These are phyloP conservation scores for Cetraspora pellucida DNA, from an alignment of 192 early-diverging fungal genomes.

Conservation along the genomic window DNA sequence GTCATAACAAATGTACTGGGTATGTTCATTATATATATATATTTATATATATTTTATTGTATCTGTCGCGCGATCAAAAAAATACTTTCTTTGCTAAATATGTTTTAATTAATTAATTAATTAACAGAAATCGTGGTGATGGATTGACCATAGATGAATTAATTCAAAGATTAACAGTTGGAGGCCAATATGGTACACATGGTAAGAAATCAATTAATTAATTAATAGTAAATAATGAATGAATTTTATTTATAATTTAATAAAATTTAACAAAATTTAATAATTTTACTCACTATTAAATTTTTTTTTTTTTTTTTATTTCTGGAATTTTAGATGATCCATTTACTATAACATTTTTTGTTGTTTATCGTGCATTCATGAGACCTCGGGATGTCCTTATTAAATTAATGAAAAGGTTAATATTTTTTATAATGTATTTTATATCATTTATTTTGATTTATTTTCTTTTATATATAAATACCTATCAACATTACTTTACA, in stretches of 20 bases:
- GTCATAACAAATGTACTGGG: conserved; percentile 1
- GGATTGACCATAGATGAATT: conserved; percentile 15
- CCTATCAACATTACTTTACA: neutral
- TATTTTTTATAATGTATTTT: neutral
- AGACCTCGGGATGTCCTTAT: conserved; percentile 21
- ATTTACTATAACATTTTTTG: conserved; percentile 18
- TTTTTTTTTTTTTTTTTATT: neutral
- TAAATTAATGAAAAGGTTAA: neutral
- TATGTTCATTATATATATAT: neutral
- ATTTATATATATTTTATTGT: neutral
- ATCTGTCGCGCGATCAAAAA: neutral
- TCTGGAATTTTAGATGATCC: conserved; percentile 17
- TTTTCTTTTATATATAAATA: no score
- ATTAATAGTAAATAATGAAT: neutral
- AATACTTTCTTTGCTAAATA: neutral
- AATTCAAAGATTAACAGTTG: conserved; percentile 12
- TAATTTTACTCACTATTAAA: neutral
- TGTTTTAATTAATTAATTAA: neutral
- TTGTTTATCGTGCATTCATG: conserved; percentile 16
- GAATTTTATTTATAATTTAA: neutral
- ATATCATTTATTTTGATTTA: neutral
- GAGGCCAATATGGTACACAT: conserved; percentile 9
- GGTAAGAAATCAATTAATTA: neutral
- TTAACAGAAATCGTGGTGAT: neutral
- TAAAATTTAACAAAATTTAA: no score